These are phyloP conservation scores for Phytophthora kernoviae DNA, from an alignment of 352 stramenopile species.

Conservation along the genomic window DNA sequence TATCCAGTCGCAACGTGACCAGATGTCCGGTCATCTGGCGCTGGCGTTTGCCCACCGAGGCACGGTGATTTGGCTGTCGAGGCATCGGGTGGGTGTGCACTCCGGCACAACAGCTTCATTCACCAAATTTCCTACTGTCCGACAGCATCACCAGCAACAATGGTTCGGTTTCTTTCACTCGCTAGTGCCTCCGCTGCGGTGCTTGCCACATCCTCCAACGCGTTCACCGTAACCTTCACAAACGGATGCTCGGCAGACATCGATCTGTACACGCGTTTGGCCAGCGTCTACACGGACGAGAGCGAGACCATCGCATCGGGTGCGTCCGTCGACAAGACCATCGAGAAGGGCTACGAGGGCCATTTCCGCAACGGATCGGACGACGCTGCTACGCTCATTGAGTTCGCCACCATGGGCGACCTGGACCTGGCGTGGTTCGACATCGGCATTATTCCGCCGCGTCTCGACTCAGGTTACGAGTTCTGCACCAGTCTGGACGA, in stretches of 20 bases:
- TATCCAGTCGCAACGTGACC: slow-evolving; percentile 31
- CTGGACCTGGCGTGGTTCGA: slow-evolving; percentile 68
- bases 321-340: slow-evolving; percentile 38
- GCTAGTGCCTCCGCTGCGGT: slow-evolving; percentile 22
- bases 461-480: slow-evolving; percentile 53
- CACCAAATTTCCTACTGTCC: slow-evolving; percentile 22
- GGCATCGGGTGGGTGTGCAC: slow-evolving; percentile 5
- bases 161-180: slow-evolving; percentile 35
- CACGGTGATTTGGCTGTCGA: slow-evolving; percentile 15
- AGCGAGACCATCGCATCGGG: slow-evolving; percentile 46
- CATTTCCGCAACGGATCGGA: slow-evolving; percentile 66
- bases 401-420: slow-evolving; percentile 68
- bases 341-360: slow-evolving; percentile 68
- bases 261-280: slow-evolving; percentile 62
- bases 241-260: slow-evolving; percentile 59
- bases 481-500: slow-evolving; percentile 67
- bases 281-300: slow-evolving; percentile 53
- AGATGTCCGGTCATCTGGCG: slow-evolving; percentile 18
- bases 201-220: slow-evolving; percentile 25
- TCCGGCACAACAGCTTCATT: slow-evolving; percentile 21
- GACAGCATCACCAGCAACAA: slow-evolving; percentile 10
- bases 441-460: slow-evolving; percentile 72
- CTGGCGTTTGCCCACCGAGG: slow-evolving; percentile 12
- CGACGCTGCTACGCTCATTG: slow-evolving; percentile 64
- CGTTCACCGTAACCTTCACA: slow-evolving; percentile 66